Conservation (phyloP, 2,329 filamentous ascomycete genomes). For the Arthrocladium fulminans region DNA sequence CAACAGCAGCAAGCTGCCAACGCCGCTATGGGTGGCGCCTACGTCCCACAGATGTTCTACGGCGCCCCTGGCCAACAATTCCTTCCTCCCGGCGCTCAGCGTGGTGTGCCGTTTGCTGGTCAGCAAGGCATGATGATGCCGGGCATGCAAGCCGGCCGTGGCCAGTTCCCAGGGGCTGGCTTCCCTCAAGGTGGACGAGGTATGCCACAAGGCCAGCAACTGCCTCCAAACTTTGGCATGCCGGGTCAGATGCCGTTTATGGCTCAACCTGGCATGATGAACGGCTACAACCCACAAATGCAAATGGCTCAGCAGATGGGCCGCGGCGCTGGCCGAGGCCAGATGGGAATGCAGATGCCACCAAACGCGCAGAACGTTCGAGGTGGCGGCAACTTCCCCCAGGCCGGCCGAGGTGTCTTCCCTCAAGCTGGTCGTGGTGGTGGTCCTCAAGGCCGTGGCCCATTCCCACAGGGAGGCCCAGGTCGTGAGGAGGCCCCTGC, state of each 20-base stretch:
- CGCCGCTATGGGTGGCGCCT: slow-evolving; percentile 71
- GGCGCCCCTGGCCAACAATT: slow-evolving; percentile 54
- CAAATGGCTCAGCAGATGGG: slow-evolving; percentile 65
- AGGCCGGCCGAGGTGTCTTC: slow-evolving; percentile 36
- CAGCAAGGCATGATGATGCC: slow-evolving; percentile 50
- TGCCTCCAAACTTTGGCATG: slow-evolving; percentile 77
- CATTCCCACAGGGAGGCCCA: slow-evolving; percentile 37
- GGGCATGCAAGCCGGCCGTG: slow-evolving; percentile 64
- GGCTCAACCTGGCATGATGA: slow-evolving; percentile 58
- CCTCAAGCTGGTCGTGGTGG: slow-evolving; percentile 32
- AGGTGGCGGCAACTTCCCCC: slow-evolving; percentile 38
- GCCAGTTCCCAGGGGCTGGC: slow-evolving; percentile 74
- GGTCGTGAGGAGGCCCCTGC: slow-evolving; percentile 29
- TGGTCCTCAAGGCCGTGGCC: slow-evolving; percentile 33
- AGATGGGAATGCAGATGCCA: slow-evolving; percentile 51
- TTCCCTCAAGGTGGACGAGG: slow-evolving; percentile 79
- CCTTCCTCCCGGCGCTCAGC: slow-evolving; percentile 36
- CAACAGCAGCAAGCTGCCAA: slow-evolving; percentile 95
- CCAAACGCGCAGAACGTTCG: slow-evolving; percentile 41
- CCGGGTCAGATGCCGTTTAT: slow-evolving; percentile 58
- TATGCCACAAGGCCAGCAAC: slow-evolving; percentile 69
- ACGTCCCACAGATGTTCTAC: slow-evolving; percentile 87
- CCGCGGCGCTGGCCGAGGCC: slow-evolving; percentile 61
- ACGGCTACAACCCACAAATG: slow-evolving; percentile 54
- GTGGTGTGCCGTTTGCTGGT: slow-evolving; percentile 54